These are phyloP conservation scores for Mycena indigotica DNA, from an alignment of 768 basidiomycete species.

Conservation along the genomic window DNA sequence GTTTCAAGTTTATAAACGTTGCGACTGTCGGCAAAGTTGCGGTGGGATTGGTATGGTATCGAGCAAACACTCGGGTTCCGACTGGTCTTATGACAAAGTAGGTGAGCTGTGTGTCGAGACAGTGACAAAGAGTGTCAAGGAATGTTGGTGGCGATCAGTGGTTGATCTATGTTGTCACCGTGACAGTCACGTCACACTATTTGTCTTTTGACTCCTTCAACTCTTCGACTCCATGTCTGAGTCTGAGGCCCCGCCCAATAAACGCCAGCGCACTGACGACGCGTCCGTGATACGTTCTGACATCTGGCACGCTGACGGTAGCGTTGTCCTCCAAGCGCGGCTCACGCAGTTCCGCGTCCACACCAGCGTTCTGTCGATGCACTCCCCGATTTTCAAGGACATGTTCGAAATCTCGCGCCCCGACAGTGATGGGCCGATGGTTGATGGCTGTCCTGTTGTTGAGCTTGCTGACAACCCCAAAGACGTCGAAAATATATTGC, in stretches of 20 bases:
- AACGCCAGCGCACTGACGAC: background rate
- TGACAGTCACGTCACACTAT: no score
- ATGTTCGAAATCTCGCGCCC: constrained; percentile 26
- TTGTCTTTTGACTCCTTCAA: no score
- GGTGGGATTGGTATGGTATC: no score
- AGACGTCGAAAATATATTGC: constrained; percentile 1
- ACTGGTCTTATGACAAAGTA: no score
- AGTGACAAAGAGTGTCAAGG: no score
- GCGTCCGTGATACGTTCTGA: background rate
- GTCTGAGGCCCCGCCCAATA: background rate
- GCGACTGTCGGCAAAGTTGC: no score
- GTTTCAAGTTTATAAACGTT: no score
- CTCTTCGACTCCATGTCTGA: no score
- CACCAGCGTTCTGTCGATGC: constrained; percentile 22
- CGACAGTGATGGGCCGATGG: background rate
- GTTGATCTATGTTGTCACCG: no score
- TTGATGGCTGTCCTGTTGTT: constrained; percentile 7
- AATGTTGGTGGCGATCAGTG: no score
- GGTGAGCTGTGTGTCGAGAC: no score
- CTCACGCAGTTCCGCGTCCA: constrained; percentile 27
- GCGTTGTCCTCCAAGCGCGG: constrained; percentile 11
- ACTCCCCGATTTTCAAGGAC: constrained; percentile 27
- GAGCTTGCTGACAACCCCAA: background rate
- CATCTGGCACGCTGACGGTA: constrained; percentile 3
- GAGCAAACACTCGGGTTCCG: no score